Conservation (phyloP, 768 basidiomycete genomes). For the Scleroderma bovista region DNA sequence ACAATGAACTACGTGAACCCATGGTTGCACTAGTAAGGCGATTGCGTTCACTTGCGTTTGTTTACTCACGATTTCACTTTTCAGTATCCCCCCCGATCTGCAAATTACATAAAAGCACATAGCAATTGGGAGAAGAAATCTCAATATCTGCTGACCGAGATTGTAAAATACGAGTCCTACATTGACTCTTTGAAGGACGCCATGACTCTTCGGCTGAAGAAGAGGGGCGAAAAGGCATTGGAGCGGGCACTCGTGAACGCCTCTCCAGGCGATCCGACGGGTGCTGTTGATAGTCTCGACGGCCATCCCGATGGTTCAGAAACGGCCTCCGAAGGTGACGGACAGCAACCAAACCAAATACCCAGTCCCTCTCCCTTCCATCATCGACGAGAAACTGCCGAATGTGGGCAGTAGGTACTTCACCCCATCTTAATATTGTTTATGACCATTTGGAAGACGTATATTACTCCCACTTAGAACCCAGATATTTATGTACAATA, state of each 20-base stretch:
- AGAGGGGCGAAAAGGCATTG: conserved; percentile 81
- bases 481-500: conserved; percentile 30
- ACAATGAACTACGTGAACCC: conserved; percentile 77
- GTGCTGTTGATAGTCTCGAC: conserved; percentile 31
- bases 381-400: conserved; percentile 43
- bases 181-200: conserved; percentile 83
- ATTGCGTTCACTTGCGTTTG: conserved; percentile 7
- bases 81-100: conserved; percentile 78
- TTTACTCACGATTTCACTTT: conserved; percentile 11
- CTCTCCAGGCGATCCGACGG: conserved; percentile 22
- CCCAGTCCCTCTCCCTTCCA: conserved; percentile 14
- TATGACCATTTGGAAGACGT: conserved; percentile 2
- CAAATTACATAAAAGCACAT: conserved; percentile 69
- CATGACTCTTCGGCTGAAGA: conserved; percentile 81
- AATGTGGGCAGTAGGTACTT: conserved; percentile 27
- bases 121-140: conserved; percentile 94
- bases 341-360: conserved; percentile 25
- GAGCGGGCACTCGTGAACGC: conserved; percentile 48
- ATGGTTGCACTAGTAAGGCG: conserved; percentile 71
- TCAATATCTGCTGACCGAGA: conserved; percentile 83
- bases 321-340: conserved; percentile 45
- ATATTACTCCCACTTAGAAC: conserved; percentile 8
- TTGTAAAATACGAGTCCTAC: conserved; percentile 94
- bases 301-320: conserved; percentile 37
- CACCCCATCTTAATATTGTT: conserved; percentile 17